Evolutionary conservation across 495 filamentous ascomycete species (phyloP).

Genomic region (Pseudevernia furfuracea): DNA sequence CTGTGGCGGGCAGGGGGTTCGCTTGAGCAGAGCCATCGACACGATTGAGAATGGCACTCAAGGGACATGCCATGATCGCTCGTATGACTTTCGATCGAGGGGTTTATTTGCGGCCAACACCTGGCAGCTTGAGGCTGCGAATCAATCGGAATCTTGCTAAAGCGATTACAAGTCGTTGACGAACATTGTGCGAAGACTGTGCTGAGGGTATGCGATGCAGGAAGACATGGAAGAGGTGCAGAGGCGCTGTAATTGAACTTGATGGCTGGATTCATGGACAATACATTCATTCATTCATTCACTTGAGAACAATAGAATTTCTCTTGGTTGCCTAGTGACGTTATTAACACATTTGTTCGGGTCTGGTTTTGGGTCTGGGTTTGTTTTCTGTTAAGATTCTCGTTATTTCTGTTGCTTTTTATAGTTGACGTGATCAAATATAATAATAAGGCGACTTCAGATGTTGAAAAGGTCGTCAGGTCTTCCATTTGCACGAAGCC

Average conservation of each 20-base stretch:
- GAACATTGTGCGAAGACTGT: background rate
- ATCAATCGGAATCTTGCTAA: background rate
- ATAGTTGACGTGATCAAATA: background rate
- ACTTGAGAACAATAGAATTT: background rate
- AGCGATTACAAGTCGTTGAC: background rate
- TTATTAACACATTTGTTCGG: background rate
- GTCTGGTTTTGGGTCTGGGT: no score
- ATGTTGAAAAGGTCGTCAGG: background rate
- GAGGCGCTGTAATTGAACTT: background rate
- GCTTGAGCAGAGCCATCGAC: slow-evolving; percentile 1
- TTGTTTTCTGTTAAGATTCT: background rate
- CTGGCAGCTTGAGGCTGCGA: background rate
- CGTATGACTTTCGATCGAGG: background rate
- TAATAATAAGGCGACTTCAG: background rate
- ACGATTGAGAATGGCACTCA: slow-evolving; percentile 9
- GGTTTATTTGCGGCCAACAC: no score
- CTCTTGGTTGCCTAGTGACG: background rate
- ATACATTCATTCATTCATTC: background rate
- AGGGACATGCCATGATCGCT: background rate
- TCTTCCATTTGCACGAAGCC: background rate
- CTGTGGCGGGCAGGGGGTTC: background rate
- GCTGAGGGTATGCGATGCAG: background rate
- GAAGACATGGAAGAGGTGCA: background rate
- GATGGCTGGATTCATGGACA: background rate
- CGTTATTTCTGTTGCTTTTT: background rate